Base-by-base conservation (phyloP, 768 basidiomycete species). In the Podaxis sp. region DNA sequence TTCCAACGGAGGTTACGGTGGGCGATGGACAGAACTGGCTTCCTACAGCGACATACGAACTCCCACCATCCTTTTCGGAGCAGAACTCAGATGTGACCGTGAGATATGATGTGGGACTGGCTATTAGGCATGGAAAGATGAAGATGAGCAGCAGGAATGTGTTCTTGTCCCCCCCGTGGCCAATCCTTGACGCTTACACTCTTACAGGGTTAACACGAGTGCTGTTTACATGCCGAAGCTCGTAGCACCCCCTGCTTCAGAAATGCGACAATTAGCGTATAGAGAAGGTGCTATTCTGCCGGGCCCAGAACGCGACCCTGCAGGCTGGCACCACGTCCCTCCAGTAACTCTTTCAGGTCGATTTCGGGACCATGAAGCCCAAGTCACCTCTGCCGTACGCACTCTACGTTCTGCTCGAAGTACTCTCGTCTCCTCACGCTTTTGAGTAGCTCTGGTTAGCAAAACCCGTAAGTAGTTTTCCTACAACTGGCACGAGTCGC, bases 71-170 rank as follows among this genome's bases (percentile, higher is more conserved):
- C 0, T 79, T 79, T 61, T 60, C 71, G 2, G 79, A 80, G 61
- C 70, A 72, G 30, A 67, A 67, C 0, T 65, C 69, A 0, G 71
- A 70, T n/a, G 75, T 65, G 17, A 77, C 68, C 44, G 70, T 80
- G 9, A 70, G 72, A 49, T 81, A 81, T 59, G 73, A 78, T 28
- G 65, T 81, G 6, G 71, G 70, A 11, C 63, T 81, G 52, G 70
- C 72, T 44, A 73, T 80, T 53, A 71, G 73, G 24, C 74, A 79
- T 49, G 77, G 79, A 12, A 68, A 72, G 9, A 67, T 81, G 60
- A 73, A 76, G 38, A 66, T 76, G 8, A 76, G 79, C 68, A 73
- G 71, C 57, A 78, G 74, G 79, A 79, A 26, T n/a, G 75, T 70
- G 11, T 22, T 13, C n/a, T 19, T 11, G 48, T 49, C 48, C 22